Evolutionary conservation across 306 rosid species (phyloP).

Genomic region (Cicer pinnatifidum): DNA sequence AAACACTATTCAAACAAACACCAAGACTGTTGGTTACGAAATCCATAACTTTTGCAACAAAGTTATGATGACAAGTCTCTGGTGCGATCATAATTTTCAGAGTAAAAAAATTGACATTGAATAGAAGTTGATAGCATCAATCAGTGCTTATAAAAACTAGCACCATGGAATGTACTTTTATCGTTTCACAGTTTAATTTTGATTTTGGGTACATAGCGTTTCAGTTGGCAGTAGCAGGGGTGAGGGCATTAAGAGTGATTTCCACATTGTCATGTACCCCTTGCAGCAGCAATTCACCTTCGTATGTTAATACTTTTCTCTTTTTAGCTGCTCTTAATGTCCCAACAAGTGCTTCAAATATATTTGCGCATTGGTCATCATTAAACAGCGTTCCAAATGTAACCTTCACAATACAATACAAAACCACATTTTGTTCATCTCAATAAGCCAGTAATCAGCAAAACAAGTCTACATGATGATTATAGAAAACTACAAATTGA

Average conservation of each 20-base stretch:
- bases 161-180: not conserved
- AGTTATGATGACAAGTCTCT: not conserved
- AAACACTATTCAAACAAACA: not conserved
- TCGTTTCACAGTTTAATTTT: not conserved
- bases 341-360: slow-evolving; percentile 92
- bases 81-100: not conserved
- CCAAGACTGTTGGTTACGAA: not conserved
- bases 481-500: not conserved
- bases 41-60: not conserved
- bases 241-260: slow-evolving; percentile 69
- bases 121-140: not conserved
- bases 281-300: slow-evolving; percentile 88
- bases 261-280: slow-evolving; percentile 95
- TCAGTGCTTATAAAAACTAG: not conserved
- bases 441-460: slow-evolving; percentile 10
- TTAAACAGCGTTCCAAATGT: slow-evolving; percentile 85
- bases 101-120: not conserved
- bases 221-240: slow-evolving; percentile 45
- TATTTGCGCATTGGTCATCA: slow-evolving; percentile 89
- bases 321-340: slow-evolving; percentile 91
- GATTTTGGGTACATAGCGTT: not conserved
- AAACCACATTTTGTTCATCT: slow-evolving; percentile 23
- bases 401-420: slow-evolving; percentile 57
- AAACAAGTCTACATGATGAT: slow-evolving; percentile 28
- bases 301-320: slow-evolving; percentile 66